A percentile compares a stretch with the other conserved stretches of the same genome.
Evolutionary conservation across 2,329 filamentous ascomycete genomes (phyloP).

Genomic region (Coleophoma crateriformis): DNA sequence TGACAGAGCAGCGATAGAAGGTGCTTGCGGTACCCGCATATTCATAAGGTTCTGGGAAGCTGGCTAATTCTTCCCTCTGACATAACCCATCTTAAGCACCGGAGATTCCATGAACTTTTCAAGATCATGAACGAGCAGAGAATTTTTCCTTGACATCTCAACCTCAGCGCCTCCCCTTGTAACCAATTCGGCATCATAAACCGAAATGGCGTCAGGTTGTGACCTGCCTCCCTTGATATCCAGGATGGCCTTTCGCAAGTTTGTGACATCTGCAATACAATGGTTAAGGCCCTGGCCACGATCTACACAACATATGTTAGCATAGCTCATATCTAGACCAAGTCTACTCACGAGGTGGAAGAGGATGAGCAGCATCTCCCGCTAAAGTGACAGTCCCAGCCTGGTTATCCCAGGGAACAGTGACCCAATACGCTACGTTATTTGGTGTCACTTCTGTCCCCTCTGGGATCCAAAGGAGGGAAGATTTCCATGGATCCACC

Average conservation of each 20-base stretch:
- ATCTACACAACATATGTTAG: neutral
- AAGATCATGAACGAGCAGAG: neutral
- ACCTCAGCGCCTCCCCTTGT: neutral
- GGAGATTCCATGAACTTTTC: neutral
- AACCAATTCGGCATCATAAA: neutral
- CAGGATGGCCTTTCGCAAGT: neutral
- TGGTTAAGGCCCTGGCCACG: neutral
- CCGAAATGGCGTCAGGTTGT: neutral
- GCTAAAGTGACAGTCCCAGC: constrained; percentile 38
- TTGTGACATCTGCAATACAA: no score
- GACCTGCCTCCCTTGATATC: neutral
- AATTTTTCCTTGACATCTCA: neutral
- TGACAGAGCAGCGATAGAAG: no score
- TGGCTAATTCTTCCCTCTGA: neutral
- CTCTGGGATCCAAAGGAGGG: constrained; percentile 5
- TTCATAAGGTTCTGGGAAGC: no score
- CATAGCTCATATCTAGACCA: neutral
- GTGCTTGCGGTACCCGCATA: no score
- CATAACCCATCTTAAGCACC: neutral
- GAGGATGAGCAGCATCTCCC: constrained; percentile 50
- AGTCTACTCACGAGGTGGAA: constrained; percentile 30
- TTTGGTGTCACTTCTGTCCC: neutral
- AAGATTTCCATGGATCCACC: constrained; percentile 2
- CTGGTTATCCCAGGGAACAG: constrained; percentile 32
- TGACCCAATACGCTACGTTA: constrained; percentile 23